A percentile compares a stretch with the other conserved stretches of the same genome.
Evolutionary conservation across 1,284 basidiomycete genomes (phyloP).

Genomic region (Ustilago esculenta): DNA sequence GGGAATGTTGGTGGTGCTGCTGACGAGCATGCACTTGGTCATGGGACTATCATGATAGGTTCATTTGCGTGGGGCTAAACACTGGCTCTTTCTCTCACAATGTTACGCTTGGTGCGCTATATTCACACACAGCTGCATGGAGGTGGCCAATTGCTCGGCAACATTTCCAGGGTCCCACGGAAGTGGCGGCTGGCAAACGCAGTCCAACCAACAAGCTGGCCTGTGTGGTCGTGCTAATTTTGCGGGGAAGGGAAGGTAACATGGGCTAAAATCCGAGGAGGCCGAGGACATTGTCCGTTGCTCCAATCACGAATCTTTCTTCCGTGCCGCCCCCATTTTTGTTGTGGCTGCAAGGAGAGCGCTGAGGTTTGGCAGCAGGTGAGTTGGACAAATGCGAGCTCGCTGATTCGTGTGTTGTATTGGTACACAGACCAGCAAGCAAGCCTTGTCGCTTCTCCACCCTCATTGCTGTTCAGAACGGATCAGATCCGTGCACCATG

Average conservation of each 20-base stretch:
- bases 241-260: no score
- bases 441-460: background rate
- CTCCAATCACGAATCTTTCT: background rate
- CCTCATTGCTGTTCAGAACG: background rate
- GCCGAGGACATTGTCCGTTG: constrained; percentile 31
- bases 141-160: no score
- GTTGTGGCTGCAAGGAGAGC: no score
- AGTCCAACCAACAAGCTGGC: no score
- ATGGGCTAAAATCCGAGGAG: constrained; percentile 27
- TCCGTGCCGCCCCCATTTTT: no score
- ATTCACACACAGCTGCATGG: background rate
- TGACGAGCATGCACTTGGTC: constrained; percentile 1
- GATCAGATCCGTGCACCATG: constrained; percentile 17
- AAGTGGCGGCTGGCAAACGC: background rate
- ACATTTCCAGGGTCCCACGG: background rate
- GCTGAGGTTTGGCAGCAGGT: no score
- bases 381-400: constrained; percentile 4
- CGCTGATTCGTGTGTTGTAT: constrained; percentile 6
- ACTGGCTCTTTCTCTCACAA: background rate
- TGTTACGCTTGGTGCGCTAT: background rate
- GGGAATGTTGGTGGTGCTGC: no score
- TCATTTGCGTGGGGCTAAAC: no score
- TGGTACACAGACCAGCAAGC: no score
- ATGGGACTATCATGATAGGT: no score
- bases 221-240: no score